A percentile compares a stretch with the other conserved stretches of the same genome.
phyloP scores from a whole-genome alignment of 495 filamentous ascomycete genomes.

The Aspergillus asperescens region DNA sequence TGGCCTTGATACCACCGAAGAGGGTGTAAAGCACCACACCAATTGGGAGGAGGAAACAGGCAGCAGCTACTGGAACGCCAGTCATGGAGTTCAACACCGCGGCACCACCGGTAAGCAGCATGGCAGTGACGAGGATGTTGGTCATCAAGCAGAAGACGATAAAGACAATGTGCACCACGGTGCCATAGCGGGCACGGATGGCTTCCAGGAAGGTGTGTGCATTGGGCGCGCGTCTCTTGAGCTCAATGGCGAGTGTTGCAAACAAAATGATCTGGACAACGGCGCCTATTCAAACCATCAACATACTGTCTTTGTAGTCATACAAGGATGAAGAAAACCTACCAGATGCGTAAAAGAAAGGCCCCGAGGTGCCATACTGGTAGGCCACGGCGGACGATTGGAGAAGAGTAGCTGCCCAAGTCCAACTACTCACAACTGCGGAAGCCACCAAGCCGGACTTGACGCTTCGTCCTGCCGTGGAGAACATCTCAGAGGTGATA shows the following conservation, averaged over 20 bases:
- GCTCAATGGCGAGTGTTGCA: slow-evolving; percentile 86
- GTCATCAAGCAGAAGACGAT: slow-evolving; percentile 78
- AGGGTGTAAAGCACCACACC: slow-evolving; percentile 79
- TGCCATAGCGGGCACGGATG: slow-evolving; percentile 57
- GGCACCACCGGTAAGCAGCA: slow-evolving; percentile 86
- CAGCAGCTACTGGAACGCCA: slow-evolving; percentile 79
- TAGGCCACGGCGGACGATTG: slow-evolving; percentile 90
- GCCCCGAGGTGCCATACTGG: slow-evolving; percentile 85
- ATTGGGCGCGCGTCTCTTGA: slow-evolving; percentile 82
- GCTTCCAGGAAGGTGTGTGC: slow-evolving; percentile 85
- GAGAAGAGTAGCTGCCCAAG: slow-evolving; percentile 60
- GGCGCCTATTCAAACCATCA: slow-evolving; percentile 33
- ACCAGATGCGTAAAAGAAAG: slow-evolving; percentile 80
- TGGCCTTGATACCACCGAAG: slow-evolving; percentile 75
- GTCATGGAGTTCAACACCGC: slow-evolving; percentile 82
- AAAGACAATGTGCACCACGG: slow-evolving; percentile 64
- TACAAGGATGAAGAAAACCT: neutral
- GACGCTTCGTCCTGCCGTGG: slow-evolving; percentile 86
- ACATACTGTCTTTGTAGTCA: neutral
- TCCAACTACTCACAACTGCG: slow-evolving; percentile 95
- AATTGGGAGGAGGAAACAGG: slow-evolving; percentile 84
- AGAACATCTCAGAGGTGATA: slow-evolving; percentile 97
- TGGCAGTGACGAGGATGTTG: slow-evolving; percentile 82
- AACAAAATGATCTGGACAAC: slow-evolving; percentile 72
- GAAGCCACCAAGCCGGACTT: slow-evolving; percentile 92